phyloP scores from a whole-genome alignment of 108 stramenopile species.

The Nitzschia putrida region DNA sequence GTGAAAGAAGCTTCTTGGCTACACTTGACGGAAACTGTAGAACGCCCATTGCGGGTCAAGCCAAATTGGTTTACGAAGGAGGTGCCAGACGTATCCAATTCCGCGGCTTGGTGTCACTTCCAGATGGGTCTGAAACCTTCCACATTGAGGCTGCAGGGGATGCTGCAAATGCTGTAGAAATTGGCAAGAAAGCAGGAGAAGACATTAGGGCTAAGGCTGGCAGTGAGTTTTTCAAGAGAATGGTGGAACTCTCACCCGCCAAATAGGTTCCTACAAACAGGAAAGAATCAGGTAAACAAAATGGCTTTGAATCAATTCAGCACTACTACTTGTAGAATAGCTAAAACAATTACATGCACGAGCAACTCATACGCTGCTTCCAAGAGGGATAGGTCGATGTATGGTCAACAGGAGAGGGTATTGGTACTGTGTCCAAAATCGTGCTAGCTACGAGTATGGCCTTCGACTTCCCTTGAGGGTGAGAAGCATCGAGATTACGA shows the following conservation, averaged over 20 bases:
- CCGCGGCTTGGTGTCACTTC: slow-evolving; percentile 91
- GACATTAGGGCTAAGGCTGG: slow-evolving; percentile 87
- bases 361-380: no score
- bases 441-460: no score
- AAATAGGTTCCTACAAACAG: no score
- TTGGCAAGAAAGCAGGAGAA: slow-evolving; percentile 84
- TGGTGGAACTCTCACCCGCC: slow-evolving; percentile 89
- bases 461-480: no score
- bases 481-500: no score
- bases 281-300: no score
- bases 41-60: slow-evolving; percentile 99
- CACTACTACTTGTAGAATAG: no score
- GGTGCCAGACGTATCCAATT: slow-evolving; percentile 66
- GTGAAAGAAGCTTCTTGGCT: slow-evolving; percentile 98
- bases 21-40: slow-evolving; percentile 99
- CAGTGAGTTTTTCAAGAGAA: slow-evolving; percentile 92
- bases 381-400: no score
- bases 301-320: no score
- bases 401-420: no score
- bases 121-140: slow-evolving; percentile 86
- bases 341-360: no score
- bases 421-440: no score
- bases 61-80: slow-evolving; percentile 67
- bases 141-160: slow-evolving; percentile 73
- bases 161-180: slow-evolving; percentile 76